A percentile compares a stretch with the other conserved stretches of the same genome.
phyloP scores from a whole-genome alignment of 2,329 filamentous ascomycete species.

The Blumeria graminis region DNA sequence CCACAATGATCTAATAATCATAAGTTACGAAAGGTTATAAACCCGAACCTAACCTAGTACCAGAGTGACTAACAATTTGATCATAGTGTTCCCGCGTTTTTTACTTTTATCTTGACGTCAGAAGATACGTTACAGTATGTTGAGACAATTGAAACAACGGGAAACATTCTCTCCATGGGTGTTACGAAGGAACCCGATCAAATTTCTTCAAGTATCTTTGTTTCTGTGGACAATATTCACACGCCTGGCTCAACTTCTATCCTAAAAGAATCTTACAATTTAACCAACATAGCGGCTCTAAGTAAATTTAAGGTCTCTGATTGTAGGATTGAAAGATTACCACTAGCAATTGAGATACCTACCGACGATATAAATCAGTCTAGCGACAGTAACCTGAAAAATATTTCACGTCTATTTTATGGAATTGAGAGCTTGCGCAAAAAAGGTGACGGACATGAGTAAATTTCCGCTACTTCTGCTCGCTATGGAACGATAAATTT shows the following conservation, averaged over 20 bases:
- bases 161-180: conserved; percentile 23
- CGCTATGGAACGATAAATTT: too few species aligned
- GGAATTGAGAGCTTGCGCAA: conserved; percentile 15
- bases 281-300: conserved; percentile 1
- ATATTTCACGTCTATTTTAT: conserved; percentile 18
- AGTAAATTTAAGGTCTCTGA: not conserved
- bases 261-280: conserved; percentile 6
- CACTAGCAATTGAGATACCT: not conserved
- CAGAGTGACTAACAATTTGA: not conserved
- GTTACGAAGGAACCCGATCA: not conserved
- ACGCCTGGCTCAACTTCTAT: conserved; percentile 23
- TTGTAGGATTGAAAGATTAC: conserved; percentile 1
- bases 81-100: conserved; percentile 32
- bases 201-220: conserved; percentile 10
- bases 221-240: conserved; percentile 30
- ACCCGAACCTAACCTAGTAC: too few species aligned
- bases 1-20: conserved; percentile 21
- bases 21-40: conserved; percentile 28
- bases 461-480: too few species aligned
- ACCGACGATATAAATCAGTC: not conserved
- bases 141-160: conserved; percentile 29
- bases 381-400: conserved; percentile 6
- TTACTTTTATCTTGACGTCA: conserved; percentile 33
- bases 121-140: conserved; percentile 25
- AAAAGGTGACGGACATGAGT: conserved; percentile 6